Conservation (phyloP, 192 early-diverging fungal genomes). For the Mortierella hygrophila region DNA sequence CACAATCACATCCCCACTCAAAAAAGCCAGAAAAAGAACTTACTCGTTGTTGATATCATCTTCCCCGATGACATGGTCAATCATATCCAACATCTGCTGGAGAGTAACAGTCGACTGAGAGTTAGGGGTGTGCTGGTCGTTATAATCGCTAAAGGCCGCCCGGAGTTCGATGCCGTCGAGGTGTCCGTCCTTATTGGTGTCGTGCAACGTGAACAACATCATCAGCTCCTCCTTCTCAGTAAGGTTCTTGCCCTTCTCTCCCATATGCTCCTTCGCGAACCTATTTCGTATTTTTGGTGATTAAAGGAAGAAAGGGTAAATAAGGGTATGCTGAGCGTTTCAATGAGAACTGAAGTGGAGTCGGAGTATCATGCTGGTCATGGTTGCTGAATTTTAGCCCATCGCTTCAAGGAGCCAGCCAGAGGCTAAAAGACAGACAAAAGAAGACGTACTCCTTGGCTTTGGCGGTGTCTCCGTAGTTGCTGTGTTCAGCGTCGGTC, state of each 20-base stretch:
- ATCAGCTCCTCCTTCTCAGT: slow-evolving; percentile 72
- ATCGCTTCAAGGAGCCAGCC: too few relatives aligned
- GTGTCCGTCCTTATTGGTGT: slow-evolving; percentile 76
- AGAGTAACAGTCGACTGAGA: slow-evolving; percentile 40
- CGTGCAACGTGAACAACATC: slow-evolving; percentile 81
- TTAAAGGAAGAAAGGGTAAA: not conserved
- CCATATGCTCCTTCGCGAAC: slow-evolving; percentile 67
- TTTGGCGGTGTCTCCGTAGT: slow-evolving; percentile 66
- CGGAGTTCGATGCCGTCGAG: slow-evolving; percentile 87
- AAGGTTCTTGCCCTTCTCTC: slow-evolving; percentile 60
- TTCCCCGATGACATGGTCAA: slow-evolving; percentile 80
- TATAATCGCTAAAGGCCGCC: slow-evolving; percentile 64
- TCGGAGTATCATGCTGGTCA: not conserved
- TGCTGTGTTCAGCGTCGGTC: slow-evolving; percentile 61
- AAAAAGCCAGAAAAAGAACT: slow-evolving; percentile 11
- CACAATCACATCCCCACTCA: not conserved
- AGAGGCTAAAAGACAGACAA: not conserved
- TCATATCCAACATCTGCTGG: slow-evolving; percentile 69
- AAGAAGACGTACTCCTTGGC: slow-evolving; percentile 55
- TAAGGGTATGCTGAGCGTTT: not conserved
- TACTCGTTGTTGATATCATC: slow-evolving; percentile 84
- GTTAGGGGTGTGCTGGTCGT: slow-evolving; percentile 26
- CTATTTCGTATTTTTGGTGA: slow-evolving; percentile 47
- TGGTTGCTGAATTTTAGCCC: too few relatives aligned
- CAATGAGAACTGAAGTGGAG: not conserved